Conservation (phyloP, 2,329 filamentous ascomycete species). For the Xylaria sp. region DNA sequence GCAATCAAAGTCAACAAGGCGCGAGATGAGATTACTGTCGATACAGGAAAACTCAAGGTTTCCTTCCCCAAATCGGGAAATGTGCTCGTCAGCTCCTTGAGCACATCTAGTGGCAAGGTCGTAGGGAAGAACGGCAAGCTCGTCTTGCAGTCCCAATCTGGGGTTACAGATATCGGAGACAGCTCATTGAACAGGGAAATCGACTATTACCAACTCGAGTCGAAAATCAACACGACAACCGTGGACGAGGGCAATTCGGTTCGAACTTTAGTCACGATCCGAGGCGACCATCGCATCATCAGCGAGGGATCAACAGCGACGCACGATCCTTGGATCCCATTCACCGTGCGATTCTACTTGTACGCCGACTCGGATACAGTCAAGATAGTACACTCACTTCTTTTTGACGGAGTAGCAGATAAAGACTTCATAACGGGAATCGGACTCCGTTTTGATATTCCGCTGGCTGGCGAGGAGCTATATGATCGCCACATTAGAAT, state of each 20-base stretch:
- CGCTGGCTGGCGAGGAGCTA: conserved; percentile 61
- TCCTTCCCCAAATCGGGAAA: conserved; percentile 58
- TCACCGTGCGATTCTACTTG: conserved; percentile 67
- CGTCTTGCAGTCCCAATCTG: conserved; percentile 64
- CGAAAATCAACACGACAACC: conserved; percentile 62
- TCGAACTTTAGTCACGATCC: conserved; percentile 60
- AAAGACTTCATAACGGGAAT: conserved; percentile 65
- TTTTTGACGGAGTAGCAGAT: conserved; percentile 63
- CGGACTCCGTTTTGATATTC: conserved; percentile 66
- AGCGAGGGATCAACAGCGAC: conserved; percentile 40
- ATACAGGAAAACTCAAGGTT: conserved; percentile 58
- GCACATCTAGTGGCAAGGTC: conserved; percentile 54
- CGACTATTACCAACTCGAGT: conserved; percentile 59
- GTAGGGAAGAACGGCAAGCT: conserved; percentile 62
- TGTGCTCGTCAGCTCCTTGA: conserved; percentile 54
- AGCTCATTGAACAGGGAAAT: conserved; percentile 52
- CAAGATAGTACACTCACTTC: conserved; percentile 65
- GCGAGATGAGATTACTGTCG: conserved; percentile 51
- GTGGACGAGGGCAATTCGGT: conserved; percentile 57
- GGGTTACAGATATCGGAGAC: conserved; percentile 56
- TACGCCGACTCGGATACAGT: conserved; percentile 68
- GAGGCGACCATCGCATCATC: conserved; percentile 52
- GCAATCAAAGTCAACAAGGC: conserved; percentile 39
- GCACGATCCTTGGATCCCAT: conserved; percentile 64
- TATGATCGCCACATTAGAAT: conserved; percentile 70